phyloP scores from a whole-genome alignment of 129 eudicot species.

The Gnaphalium uliginosum region DNA sequence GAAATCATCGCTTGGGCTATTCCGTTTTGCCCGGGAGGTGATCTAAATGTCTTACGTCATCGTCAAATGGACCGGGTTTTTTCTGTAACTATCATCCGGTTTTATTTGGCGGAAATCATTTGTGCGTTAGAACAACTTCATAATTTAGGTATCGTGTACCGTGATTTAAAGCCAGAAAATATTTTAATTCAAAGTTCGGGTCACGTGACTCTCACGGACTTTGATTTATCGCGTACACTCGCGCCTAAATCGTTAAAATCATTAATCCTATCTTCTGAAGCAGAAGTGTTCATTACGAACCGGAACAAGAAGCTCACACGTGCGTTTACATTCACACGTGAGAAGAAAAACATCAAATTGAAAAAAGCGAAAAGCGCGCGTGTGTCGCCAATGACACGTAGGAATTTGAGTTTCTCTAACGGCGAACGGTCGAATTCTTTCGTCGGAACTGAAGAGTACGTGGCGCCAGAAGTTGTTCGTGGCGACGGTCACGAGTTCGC shows the following conservation, averaged over 20 bases:
- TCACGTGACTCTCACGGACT: constrained; percentile 88
- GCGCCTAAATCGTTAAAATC: constrained; percentile 22
- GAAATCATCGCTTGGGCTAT: constrained; percentile 66
- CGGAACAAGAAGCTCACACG: constrained; percentile 31
- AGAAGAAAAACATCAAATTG: constrained; percentile 15
- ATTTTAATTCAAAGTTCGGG: constrained; percentile 67
- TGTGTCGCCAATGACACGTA: constrained; percentile 58
- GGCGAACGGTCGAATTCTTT: constrained; percentile 76
- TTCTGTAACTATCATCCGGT: constrained; percentile 60
- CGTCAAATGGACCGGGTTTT: constrained; percentile 65
- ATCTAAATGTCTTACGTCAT: constrained; percentile 68
- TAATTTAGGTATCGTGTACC: constrained; percentile 62
- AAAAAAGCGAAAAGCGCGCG: constrained; percentile 67
- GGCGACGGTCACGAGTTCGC: constrained; percentile 90
- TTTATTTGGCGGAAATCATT: constrained; percentile 71
- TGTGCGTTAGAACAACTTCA: constrained; percentile 76
- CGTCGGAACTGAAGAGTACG: constrained; percentile 93
- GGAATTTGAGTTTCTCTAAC: constrained; percentile 29
- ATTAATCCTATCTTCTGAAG: constrained; percentile 9
- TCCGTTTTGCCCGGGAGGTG: constrained; percentile 87
- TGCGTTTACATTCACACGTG: constrained; percentile 1
- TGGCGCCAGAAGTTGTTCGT: constrained; percentile 78
- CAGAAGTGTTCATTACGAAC: neutral
- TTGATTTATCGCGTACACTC: constrained; percentile 70
- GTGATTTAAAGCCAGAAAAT: constrained; percentile 89